Evolutionary conservation across 495 filamentous ascomycete species (phyloP), one percentile per base, ranked within the genome.

Genomic region (Cetradonia linearis): DNA sequence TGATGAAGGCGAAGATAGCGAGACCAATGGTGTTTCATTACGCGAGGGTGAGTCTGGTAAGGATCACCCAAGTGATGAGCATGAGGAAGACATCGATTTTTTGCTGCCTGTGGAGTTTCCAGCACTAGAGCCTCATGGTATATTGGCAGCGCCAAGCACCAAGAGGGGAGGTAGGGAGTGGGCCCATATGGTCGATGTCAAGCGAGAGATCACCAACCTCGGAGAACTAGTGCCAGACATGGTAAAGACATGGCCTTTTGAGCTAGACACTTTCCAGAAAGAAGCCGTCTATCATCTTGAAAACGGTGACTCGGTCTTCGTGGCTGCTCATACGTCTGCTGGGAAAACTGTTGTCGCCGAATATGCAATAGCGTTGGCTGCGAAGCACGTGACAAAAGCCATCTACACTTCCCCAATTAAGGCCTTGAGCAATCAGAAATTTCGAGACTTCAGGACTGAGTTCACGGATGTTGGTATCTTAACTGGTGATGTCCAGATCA

Each of bases 351-450:
- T 97, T 2, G 93, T 98, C 8, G 93, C 93, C 27, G 93, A 98
- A 68, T 98, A 98, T 72, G 93, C 90, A 30, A 98, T 98, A 72
- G 90, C 94, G 4, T 75, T 98, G 64, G 93, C 93, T 30, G 87
- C 87, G 6, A 94, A 91, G 66, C 93, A 97, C 70, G 97, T 96
- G 93, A 98, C 93, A 31, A 98, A 98, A 63, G 91, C 93, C 33
- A 96, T 98, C 64, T 98, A 98, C 71, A 98, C 93, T 1, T 98
- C 93, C 6, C 93, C 93, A 3, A 98, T 98, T 76, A 98, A 98
- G 75, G 93, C 93, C 2, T 78, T 98, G 59, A 96, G 91, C 72
- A 98, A 98, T 69, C 93, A 98, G 70, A 98, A 98, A 70, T 98
- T 96, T 71, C 81, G 93, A 58, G 93, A 98, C 70, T 98, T 98